phyloP scores from a whole-genome alignment of 2,329 filamentous ascomycete genomes.

The Fusarium sp. region DNA sequence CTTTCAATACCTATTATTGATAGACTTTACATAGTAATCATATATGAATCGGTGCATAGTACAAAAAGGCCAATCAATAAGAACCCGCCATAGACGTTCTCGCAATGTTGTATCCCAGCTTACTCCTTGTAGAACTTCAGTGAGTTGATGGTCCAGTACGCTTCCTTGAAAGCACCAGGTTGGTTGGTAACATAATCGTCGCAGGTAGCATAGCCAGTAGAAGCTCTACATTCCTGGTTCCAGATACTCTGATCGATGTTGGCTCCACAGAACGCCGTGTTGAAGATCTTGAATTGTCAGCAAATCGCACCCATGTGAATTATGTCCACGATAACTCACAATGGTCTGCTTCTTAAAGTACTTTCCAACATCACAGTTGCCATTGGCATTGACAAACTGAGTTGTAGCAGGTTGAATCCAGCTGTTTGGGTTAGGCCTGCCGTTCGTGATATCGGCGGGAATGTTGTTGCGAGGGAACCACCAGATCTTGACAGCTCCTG shows the following conservation, averaged over 20 bases:
- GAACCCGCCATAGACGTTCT: not conserved
- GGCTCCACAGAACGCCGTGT: constrained; percentile 16
- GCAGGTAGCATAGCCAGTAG: constrained; percentile 13
- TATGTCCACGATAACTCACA: not conserved
- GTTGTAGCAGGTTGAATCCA: constrained; percentile 15
- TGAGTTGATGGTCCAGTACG: constrained; percentile 16
- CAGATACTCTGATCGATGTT: constrained; percentile 15
- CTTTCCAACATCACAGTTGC: constrained; percentile 27
- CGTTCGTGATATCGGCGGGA: constrained; percentile 5
- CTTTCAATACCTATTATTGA: too few species aligned
- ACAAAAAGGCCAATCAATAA: not conserved
- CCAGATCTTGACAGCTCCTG: constrained; percentile 16
- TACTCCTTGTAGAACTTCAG: constrained; percentile 20
- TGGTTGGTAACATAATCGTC: constrained; percentile 18
- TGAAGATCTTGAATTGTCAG: constrained; percentile 11
- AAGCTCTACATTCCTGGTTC: constrained; percentile 18
- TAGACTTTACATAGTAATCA: too few species aligned
- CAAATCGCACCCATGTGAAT: rapidly evolving
- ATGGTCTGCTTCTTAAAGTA: constrained; percentile 29
- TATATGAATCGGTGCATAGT: not conserved
- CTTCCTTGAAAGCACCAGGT: constrained; percentile 12
- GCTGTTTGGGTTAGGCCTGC: constrained; percentile 15
- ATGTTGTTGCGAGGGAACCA: constrained; percentile 23
- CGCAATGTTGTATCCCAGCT: not conserved
- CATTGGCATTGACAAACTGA: constrained; percentile 22